A percentile compares a stretch with the other conserved stretches of the same genome.
phyloP scores from a whole-genome alignment of 805 yeast species.

The Teunomyces kruisii region DNA sequence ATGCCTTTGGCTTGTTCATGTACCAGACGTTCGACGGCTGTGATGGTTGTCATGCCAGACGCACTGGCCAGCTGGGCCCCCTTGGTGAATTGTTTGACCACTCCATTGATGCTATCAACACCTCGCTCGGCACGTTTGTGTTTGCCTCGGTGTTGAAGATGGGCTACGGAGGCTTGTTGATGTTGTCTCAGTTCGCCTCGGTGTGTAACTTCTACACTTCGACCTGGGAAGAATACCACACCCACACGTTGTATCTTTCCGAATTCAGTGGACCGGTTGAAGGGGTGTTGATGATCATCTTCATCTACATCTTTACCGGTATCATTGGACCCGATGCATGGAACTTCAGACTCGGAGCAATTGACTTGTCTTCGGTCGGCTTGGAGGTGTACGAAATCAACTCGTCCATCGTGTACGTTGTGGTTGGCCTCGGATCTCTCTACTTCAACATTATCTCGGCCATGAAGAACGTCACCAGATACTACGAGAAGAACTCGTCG shows the following conservation, averaged over 20 bases:
- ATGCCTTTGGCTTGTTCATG: constrained; percentile 81
- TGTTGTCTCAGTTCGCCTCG: constrained; percentile 69
- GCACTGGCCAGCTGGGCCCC: constrained; percentile 94
- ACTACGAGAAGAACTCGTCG: constrained; percentile 35
- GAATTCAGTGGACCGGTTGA: constrained; percentile 93
- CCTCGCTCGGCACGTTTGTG: constrained; percentile 74
- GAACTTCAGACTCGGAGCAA: constrained; percentile 44
- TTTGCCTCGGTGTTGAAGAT: constrained; percentile 75
- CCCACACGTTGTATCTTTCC: constrained; percentile 76
- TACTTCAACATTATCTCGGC: constrained; percentile 70
- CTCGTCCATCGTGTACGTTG: constrained; percentile 43
- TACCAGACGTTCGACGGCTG: constrained; percentile 96
- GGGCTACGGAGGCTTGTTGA: constrained; percentile 63
- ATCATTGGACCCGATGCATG: constrained; percentile 68
- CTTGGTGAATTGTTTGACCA: constrained; percentile 94
- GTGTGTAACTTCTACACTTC: constrained; percentile 81
- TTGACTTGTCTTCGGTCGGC: constrained; percentile 40
- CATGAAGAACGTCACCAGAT: constrained; percentile 53
- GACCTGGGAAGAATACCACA: constrained; percentile 95
- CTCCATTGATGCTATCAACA: constrained; percentile 71
- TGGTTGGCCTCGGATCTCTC: constrained; percentile 54
- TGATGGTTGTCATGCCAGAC: constrained; percentile 93
- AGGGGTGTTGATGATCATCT: constrained; percentile 70
- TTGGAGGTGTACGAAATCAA: constrained; percentile 31
- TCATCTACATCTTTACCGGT: constrained; percentile 62